Evolutionary conservation across 495 filamentous ascomycete species (phyloP).

Genomic region (Trichoderma reesei): DNA sequence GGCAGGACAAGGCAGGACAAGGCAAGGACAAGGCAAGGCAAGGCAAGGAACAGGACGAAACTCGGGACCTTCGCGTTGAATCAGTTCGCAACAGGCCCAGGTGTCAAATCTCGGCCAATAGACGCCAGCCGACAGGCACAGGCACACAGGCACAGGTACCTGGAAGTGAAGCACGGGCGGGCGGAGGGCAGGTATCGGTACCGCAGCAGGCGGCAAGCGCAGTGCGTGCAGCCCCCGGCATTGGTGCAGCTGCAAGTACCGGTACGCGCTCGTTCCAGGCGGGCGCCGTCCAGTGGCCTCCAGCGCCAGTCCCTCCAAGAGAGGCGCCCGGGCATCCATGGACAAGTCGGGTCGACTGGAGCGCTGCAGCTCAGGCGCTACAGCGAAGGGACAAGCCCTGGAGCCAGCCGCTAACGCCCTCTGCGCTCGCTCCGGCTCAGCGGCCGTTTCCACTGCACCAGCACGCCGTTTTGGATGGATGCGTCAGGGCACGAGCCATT

Average conservation of each 20-base stretch:
- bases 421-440: not conserved
- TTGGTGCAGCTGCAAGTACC: no score
- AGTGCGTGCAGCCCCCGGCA: no score
- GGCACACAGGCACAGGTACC: not conserved
- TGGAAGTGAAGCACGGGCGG: not conserved
- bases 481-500: not conserved
- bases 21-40: no score
- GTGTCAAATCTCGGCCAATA: constrained; percentile 8
- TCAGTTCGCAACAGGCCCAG: not conserved
- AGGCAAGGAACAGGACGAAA: constrained; percentile 2
- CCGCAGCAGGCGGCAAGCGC: no score
- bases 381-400: not conserved
- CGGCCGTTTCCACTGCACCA: not conserved
- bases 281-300: no score
- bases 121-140: constrained; percentile 2
- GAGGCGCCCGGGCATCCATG: no score
- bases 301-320: no score
- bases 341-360: no score
- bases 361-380: not conserved
- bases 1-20: no score
- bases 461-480: not conserved
- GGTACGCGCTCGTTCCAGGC: no score
- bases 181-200: not conserved
- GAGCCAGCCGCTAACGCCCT: not conserved
- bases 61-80: not conserved